Evolutionary conservation across 202 grass and related monocot genomes (phyloP), one percentile per base, ranked within the genome.

Genomic region (Cymbopogon flexuosus): DNA sequence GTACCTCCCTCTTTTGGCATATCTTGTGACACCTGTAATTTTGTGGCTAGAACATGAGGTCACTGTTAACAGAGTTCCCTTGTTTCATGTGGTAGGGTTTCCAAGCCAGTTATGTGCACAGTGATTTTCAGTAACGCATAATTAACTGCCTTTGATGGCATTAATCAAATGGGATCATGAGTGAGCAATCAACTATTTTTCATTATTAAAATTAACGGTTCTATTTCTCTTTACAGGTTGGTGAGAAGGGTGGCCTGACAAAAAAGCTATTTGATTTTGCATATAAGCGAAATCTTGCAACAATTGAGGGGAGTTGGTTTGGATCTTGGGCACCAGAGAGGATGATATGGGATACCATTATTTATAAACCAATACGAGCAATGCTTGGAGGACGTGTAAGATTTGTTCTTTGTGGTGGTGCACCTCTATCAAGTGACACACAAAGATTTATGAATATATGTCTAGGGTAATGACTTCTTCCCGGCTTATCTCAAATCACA

Each of bases 381-480:
- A 76, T 97, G 63, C 84, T 97, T 80, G 93, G 93, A 62, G 93
- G 93, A 10, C 81, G 61, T 62, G 59, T 93, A 62, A 83, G 90
- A 84, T 93, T 90, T 80, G 75, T 93, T 79, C 90, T 96, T 72
- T 93, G 87, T 83, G 93, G 90, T 80, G 90, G 90, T 3, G 93
- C 90, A 46, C 88, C 90, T 79, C 79, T 96, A 65, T 96, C 90
- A 54, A 67, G 70, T 57, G 90, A 93, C 46, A 93, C 93, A 23
- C 88, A 97, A 83, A 93, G 90, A 91, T 97, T 97, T 75, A 87
- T 89, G 65, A 97, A 93, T 73, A 91, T 93, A 87, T 93, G 93
- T 62, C 52, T 97, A 10, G 88, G 93, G 93, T 93, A 91, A 93
- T 85, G 75, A 68, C 42, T 76, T 71, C 70, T 49, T 3, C 33